Conservation (phyloP, 805 yeast species). For the Schwanniomyces vanrijiae region DNA sequence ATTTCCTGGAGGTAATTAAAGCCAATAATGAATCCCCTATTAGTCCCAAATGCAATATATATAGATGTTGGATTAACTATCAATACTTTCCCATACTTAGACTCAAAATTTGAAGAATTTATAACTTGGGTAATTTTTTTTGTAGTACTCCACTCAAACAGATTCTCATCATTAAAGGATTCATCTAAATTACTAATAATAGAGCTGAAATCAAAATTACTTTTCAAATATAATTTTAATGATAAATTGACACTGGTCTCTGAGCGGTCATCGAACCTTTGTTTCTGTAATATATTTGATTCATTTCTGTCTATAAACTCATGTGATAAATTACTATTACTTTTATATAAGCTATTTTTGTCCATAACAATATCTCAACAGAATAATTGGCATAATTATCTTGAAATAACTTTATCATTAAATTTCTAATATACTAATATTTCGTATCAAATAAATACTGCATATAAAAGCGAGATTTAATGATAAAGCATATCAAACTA, state of each 20-base stretch:
- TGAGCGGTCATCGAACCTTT: slow-evolving; percentile 39
- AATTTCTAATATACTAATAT: not conserved
- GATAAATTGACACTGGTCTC: slow-evolving; percentile 27
- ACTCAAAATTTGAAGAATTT: slow-evolving; percentile 20
- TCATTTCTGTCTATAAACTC: not conserved
- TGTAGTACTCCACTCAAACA: slow-evolving; percentile 27
- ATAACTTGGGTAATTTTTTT: slow-evolving; percentile 16
- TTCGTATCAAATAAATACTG: not conserved
- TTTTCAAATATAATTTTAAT: slow-evolving; percentile 11
- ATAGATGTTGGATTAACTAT: slow-evolving; percentile 25
- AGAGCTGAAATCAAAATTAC: not conserved
- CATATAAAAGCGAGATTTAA: no score
- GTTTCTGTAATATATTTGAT: slow-evolving; percentile 13
- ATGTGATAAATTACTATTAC: not conserved
- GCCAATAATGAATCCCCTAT: slow-evolving; percentile 60
- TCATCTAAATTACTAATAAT: not conserved
- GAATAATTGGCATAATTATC: not conserved
- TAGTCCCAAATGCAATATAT: slow-evolving; percentile 66
- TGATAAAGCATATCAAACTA: not conserved
- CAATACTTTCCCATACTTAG: slow-evolving; percentile 21
- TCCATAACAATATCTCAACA: not conserved
- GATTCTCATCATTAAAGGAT: not conserved
- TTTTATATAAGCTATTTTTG: not conserved
- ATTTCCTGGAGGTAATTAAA: slow-evolving; percentile 70
- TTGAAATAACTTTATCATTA: not conserved